Evolutionary conservation across 495 filamentous ascomycete species (phyloP).

Genomic region (Cladorrhinum samala): DNA sequence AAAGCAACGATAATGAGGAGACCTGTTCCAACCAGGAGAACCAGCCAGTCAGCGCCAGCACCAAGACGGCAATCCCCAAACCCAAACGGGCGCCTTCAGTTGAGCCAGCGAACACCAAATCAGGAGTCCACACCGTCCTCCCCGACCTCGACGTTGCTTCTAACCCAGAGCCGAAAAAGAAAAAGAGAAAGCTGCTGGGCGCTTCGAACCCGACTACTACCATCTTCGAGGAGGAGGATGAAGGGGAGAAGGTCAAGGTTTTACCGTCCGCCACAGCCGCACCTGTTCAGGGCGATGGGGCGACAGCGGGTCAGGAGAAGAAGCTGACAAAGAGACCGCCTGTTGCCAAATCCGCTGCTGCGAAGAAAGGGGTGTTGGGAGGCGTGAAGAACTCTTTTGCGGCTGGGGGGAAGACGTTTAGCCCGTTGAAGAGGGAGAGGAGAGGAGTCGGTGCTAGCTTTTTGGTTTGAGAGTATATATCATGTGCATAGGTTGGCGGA

Average conservation of each 20-base stretch:
- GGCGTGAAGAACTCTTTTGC: conserved; percentile 32
- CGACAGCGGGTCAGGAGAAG: too few species aligned
- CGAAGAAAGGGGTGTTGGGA: conserved; percentile 31
- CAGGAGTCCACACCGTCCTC: background rate
- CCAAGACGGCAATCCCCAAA: background rate
- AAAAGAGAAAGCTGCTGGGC: conserved; percentile 66
- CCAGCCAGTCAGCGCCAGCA: conserved; percentile 4
- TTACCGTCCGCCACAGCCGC: conserved; percentile 1
- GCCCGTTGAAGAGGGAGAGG: conserved; percentile 75
- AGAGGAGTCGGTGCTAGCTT: conserved; percentile 52
- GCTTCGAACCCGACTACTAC: conserved; percentile 53
- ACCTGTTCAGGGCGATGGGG: too few species aligned
- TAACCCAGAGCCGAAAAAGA: conserved; percentile 50
- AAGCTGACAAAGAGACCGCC: conserved; percentile 33
- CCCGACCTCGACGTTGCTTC: background rate
- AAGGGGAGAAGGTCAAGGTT: conserved; percentile 36
- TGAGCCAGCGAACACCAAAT: background rate
- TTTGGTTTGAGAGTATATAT: conserved; percentile 30
- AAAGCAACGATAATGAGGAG: conserved; percentile 21
- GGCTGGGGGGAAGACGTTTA: conserved; percentile 53
- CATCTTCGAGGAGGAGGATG: conserved; percentile 74
- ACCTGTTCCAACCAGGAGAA: conserved; percentile 18
- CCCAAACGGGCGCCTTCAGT: too few species aligned
- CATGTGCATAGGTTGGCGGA: background rate
- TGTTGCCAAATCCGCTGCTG: conserved; percentile 13